Conservation (phyloP, 805 yeast species). For the Nematodospora valgi region DNA sequence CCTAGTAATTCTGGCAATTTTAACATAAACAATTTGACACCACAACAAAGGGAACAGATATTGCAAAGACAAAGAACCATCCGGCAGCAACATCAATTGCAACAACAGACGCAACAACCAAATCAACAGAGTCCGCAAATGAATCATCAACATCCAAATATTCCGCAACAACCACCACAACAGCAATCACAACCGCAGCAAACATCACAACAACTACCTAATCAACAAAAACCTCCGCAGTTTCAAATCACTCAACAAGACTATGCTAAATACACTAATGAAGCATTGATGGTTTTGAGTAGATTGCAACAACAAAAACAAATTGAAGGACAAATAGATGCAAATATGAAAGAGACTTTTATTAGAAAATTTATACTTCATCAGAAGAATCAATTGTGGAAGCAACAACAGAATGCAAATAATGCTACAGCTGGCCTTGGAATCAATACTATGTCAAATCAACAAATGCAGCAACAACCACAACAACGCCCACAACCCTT, state of each 20-base stretch:
- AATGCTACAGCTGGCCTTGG: constrained; percentile 12
- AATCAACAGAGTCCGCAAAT: constrained; percentile 18
- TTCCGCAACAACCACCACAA: constrained; percentile 30
- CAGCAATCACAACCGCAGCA: constrained; percentile 28
- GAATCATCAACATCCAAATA: constrained; percentile 17
- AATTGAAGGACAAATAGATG: constrained; percentile 32
- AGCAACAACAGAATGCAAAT: constrained; percentile 17
- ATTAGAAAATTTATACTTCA: constrained; percentile 37
- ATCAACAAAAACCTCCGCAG: constrained; percentile 20
- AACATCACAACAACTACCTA: constrained; percentile 22
- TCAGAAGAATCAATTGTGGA: constrained; percentile 31
- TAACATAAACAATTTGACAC: constrained; percentile 13
- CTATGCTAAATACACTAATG: constrained; percentile 33
- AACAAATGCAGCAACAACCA: constrained; percentile 10
- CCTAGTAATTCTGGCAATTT: constrained; percentile 9
- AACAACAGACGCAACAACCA: constrained; percentile 18
- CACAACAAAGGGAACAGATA: constrained; percentile 38
- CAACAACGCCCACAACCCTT: constrained; percentile 6
- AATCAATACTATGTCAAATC: constrained; percentile 2
- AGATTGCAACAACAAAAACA: constrained; percentile 36
- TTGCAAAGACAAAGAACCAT: constrained; percentile 33
- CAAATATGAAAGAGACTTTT: constrained; percentile 34
- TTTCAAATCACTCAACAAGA: constrained; percentile 37
- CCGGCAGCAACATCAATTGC: constrained; percentile 21
- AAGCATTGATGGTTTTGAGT: constrained; percentile 36